Base-by-base conservation (phyloP, 345 rosid genomes). In the Eucalyptus fibrosa region DNA sequence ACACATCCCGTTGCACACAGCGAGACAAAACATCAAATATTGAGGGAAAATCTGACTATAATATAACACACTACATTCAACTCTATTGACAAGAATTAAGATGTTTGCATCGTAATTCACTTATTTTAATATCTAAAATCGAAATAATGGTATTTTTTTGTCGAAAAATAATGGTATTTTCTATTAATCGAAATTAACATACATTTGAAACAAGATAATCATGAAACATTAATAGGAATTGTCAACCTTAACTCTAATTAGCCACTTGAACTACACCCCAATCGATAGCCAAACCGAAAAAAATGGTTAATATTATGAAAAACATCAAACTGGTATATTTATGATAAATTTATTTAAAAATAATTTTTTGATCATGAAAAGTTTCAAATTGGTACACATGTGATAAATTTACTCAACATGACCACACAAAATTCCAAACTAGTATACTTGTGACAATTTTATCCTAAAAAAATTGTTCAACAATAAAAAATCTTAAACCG, bases 361-460 rank as follows among this genome's bases (percentile, higher is more conserved):
- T 21, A 53, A 8, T 53, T 53, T 53, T 53, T 53, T 53, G 23
- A 53, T 4, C 5, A 19, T 0, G 11, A 53, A 53, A 53, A 53
- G 4, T 53, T 1, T 53, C 1, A 53, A 53, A 53, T 2, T 53
- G 0, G 2, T 53, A 8, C 0, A 53, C 10, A 0, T 1, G 2
- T 53, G 24, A 19, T 1, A 21, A 53, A 53, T 53, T 53, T 53
- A 19, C 24, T 53, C 2, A 1, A 53, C 2, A 53, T 53, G 24
- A 19, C 10, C 10, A 53, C 10, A 19, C 21, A 53, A 19, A 53
- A 53, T 17, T 9, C 24, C 4, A 53, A 53, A 53, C 2, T 19
- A 8, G 1, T 53, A 19, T 19, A 53, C 2, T 19, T 53, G 1
- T 53, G 26, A 53, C 2, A 53, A 53, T 53, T 53, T 21, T 21